Conservation (phyloP, 2,329 filamentous ascomycete genomes). For the Trichoderma hamatum region DNA sequence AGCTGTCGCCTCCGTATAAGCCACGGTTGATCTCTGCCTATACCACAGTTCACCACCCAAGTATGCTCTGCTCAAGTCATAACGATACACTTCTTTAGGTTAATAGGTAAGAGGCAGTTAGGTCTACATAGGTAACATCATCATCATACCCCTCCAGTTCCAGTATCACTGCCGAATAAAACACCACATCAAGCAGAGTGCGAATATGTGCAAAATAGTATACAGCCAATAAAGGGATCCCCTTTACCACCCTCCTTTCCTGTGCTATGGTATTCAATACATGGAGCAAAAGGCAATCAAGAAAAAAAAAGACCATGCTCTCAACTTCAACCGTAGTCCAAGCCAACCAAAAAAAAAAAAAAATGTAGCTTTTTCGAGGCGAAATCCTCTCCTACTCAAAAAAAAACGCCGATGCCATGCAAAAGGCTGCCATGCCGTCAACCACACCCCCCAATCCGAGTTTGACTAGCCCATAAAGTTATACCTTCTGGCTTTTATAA, state of each 20-base stretch:
- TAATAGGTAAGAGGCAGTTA: neutral
- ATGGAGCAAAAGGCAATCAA: slow-evolving; percentile 11
- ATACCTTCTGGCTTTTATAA: neutral
- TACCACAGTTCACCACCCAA: too few species aligned
- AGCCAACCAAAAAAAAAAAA: neutral
- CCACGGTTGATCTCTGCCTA: neutral
- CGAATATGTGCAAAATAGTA: slow-evolving; percentile 11
- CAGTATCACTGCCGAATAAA: neutral
- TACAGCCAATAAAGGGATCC: slow-evolving; percentile 12
- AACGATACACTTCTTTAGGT: neutral
- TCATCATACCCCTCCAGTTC: neutral
- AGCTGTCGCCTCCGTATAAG: neutral
- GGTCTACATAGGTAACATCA: neutral
- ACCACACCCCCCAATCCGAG: neutral
- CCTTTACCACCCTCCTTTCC: neutral
- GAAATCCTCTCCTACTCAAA: slow-evolving; percentile 2
- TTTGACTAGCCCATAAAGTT: slow-evolving; percentile 10
- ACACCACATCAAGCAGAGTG: neutral
- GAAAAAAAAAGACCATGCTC: neutral
- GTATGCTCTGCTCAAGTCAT: neutral
- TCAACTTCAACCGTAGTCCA: neutral
- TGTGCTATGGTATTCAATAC: slow-evolving; percentile 26
- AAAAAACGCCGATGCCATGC: slow-evolving; percentile 31
- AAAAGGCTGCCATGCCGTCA: slow-evolving; percentile 23
- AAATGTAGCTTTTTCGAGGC: neutral